Conservation (phyloP, 2,329 filamentous ascomycete genomes). For the Neopestalotiopsis rosae region DNA sequence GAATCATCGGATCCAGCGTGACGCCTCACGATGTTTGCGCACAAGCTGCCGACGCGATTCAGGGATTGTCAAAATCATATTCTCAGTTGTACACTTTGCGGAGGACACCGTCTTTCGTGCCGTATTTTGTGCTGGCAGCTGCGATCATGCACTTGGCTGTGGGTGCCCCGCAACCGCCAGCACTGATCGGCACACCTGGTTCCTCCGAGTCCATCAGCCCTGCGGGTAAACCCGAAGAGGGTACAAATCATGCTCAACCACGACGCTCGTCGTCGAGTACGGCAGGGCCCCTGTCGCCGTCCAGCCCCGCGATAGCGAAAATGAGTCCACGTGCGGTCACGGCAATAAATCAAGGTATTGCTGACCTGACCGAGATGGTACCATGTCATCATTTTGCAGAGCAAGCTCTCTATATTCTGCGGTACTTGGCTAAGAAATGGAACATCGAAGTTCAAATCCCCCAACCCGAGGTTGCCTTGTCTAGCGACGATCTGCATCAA, state of each 20-base stretch:
- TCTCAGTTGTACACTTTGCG: conserved; percentile 63
- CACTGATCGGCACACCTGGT: conserved; percentile 26
- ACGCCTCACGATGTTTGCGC: conserved; percentile 70
- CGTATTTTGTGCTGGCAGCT: conserved; percentile 65
- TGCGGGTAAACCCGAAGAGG: conserved; percentile 26
- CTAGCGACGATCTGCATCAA: conserved; percentile 43
- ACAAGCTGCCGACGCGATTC: conserved; percentile 65
- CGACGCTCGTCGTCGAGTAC: conserved; percentile 12
- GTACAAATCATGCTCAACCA: conserved; percentile 12
- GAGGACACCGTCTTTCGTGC: conserved; percentile 65
- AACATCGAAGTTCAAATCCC: conserved; percentile 56
- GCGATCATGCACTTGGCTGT: conserved; percentile 66
- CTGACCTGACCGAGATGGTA: conserved; percentile 65
- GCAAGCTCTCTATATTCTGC: conserved; percentile 64
- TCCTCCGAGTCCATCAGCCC: conserved; percentile 28
- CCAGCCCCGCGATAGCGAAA: conserved; percentile 29
- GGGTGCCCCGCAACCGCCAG: conserved; percentile 41
- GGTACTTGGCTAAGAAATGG: conserved; percentile 64
- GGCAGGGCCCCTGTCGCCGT: conserved; percentile 24
- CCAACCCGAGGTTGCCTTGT: conserved; percentile 31
- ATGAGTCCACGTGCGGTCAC: conserved; percentile 47
- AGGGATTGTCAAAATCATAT: conserved; percentile 60
- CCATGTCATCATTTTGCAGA: conserved; percentile 66
- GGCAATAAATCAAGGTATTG: conserved; percentile 58
- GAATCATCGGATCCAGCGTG: conserved; percentile 67